Evolutionary conservation across 257 asterid genomes (phyloP).

Genomic region (Anisodus acutangulus): DNA sequence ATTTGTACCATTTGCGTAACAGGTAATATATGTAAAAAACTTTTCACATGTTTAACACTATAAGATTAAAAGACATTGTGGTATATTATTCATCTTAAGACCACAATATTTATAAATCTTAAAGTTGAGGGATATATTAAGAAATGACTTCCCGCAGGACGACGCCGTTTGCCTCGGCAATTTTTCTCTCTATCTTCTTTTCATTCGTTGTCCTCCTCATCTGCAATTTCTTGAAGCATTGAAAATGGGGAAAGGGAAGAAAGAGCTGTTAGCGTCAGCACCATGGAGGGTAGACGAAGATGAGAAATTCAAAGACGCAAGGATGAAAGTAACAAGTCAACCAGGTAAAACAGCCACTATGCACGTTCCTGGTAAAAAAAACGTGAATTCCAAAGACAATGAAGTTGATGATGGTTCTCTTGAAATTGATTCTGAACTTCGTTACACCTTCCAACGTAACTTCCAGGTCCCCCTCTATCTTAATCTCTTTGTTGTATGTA

Average conservation of each 20-base stretch:
- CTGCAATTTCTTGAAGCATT: too few relatives aligned
- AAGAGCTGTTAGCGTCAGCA: slow-evolving; percentile 88
- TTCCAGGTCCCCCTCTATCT: slow-evolving; percentile 52
- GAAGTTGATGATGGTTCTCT: slow-evolving; percentile 46
- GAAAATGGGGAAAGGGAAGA: slow-evolving; percentile 73
- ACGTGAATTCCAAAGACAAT: slow-evolving; percentile 41
- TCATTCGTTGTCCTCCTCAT: background rate
- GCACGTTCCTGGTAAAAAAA: slow-evolving; percentile 80
- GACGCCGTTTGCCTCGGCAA: background rate
- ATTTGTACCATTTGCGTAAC: too few relatives aligned
- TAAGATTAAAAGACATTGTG: too few relatives aligned
- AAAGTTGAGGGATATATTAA: too few relatives aligned
- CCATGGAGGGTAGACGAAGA: slow-evolving; percentile 82
- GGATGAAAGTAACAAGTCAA: slow-evolving; percentile 72
- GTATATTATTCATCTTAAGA: too few relatives aligned
- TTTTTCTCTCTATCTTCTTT: background rate
- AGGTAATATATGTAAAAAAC: too few relatives aligned
- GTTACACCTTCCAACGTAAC: slow-evolving; percentile 96
- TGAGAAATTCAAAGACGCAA: slow-evolving; percentile 77
- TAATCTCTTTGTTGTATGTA: too few relatives aligned
- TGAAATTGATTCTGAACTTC: slow-evolving; percentile 87
- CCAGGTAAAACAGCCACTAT: slow-evolving; percentile 84
- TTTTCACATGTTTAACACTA: too few relatives aligned
- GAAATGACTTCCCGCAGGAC: too few relatives aligned
- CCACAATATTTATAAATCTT: too few relatives aligned